Evolutionary conservation across 441 rosid genomes (phyloP), one percentile per base, ranked within the genome.

Genomic region (Gossypium schwendimanii): DNA sequence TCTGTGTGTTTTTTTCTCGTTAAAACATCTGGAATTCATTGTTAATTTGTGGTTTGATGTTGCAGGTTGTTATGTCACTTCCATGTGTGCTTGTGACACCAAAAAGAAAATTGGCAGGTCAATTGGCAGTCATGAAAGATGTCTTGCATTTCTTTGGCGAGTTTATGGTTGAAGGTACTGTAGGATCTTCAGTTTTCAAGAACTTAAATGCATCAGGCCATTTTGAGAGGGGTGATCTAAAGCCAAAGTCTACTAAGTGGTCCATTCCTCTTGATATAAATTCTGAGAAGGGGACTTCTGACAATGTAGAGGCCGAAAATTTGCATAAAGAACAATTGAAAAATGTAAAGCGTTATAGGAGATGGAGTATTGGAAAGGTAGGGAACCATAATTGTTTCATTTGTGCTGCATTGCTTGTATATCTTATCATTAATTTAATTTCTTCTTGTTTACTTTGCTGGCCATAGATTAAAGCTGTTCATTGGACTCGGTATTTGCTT

Each of bases 401-500:
- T 68, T 50, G 26, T 72, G 10, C 17, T 53, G 21, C 73, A 14
- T 49, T 70, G 9, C 31, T 72, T 66, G 14, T 74, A 74, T 77
- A 41, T 80, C 66, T 66, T 77, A 61, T 8, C 45, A 59, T 67
- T n/a, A 67, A 61, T 80, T 76, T 82, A 71, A 77, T 73, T 63
- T 26, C 54, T 52, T 75, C 39, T 72, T 65, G 50, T 59, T 73
- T 54, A n/a, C 50, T 78, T 75, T 79, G 23, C 68, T 81, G 75
- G 45, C 74, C 70, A 39, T 78, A 96, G 99, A 83, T 96, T 78
- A 96, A 83, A 85, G 80, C 94, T 72, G 97, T 93, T 67, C 97
- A 91, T 62, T 96, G 94, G 97, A 91, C 94, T 72, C 97, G 99
- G 57, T 90, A 91, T 93, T 85, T 96, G 82, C 99, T 96, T 80